phyloP scores from a whole-genome alignment of 257 asterid species.

The Rauvolfia tetraphylla region DNA sequence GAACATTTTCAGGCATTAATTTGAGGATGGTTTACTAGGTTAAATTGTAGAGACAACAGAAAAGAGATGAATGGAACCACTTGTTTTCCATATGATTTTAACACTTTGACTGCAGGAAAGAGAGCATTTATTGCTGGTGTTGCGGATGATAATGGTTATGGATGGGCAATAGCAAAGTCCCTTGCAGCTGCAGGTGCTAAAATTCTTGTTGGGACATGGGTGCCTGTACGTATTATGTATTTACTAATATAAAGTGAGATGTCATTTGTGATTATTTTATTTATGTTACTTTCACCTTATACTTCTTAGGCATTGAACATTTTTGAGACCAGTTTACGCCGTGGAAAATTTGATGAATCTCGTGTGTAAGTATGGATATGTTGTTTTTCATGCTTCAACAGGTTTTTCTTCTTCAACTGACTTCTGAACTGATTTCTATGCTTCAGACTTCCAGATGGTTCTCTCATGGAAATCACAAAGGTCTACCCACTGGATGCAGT shows the following conservation, averaged over 20 bases:
- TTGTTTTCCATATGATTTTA: not conserved
- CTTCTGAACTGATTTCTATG: conserved; percentile 15
- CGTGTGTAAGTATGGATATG: conserved; percentile 51
- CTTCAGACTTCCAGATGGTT: conserved; percentile 90
- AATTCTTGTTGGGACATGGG: conserved; percentile 98
- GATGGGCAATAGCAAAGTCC: conserved; percentile 97
- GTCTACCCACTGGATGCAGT: conserved; percentile 96
- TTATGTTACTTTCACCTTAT: conserved; percentile 8
- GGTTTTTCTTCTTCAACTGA: conserved; percentile 7
- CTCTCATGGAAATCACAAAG: conserved; percentile 86
- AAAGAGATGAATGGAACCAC: not conserved
- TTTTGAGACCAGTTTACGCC: conserved; percentile 81
- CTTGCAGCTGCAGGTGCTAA: conserved; percentile 98
- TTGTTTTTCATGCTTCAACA: not conserved
- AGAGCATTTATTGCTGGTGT: conserved; percentile 96
- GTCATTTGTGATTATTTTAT: not conserved
- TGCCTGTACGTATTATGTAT: conserved; percentile 64
- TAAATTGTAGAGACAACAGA: not conserved
- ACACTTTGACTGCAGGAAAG: conserved; percentile 55
- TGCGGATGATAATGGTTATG: conserved; percentile 95
- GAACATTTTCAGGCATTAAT: not conserved
- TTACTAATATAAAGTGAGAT: not conserved
- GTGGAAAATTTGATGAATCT: conserved; percentile 93
- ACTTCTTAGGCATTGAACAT: conserved; percentile 72
- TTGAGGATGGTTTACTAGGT: not conserved